phyloP scores from a whole-genome alignment of 73 alveolate genomes.

The Tetrahymena thermophila region DNA sequence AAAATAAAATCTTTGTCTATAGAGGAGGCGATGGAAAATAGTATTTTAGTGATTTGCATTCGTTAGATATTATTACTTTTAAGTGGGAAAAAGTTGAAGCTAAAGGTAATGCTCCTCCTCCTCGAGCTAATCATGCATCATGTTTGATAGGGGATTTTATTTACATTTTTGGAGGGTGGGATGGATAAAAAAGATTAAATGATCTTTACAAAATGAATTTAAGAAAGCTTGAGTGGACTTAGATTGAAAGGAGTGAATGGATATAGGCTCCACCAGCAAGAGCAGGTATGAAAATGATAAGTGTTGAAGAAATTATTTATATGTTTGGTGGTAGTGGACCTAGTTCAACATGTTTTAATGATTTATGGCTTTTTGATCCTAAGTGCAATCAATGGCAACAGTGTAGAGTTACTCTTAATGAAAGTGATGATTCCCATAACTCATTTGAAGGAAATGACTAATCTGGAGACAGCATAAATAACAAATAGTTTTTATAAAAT shows the following conservation, averaged over 20 bases:
- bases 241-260: slow-evolving; percentile 40
- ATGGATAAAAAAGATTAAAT: slow-evolving; percentile 73
- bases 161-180: slow-evolving; percentile 92
- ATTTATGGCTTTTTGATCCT: slow-evolving; percentile 67
- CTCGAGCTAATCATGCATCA: slow-evolving; percentile 85
- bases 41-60: slow-evolving; percentile 79
- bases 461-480: background rate
- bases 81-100: slow-evolving; percentile 58
- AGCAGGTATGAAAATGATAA: slow-evolving; percentile 84
- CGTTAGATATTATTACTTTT: slow-evolving; percentile 42
- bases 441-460: background rate
- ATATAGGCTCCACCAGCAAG: slow-evolving; percentile 67
- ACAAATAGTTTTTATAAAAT: background rate
- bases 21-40: slow-evolving; percentile 93
- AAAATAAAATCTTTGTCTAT: slow-evolving; percentile 64
- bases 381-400: slow-evolving; percentile 39
- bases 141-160: slow-evolving; percentile 45
- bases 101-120: slow-evolving; percentile 68
- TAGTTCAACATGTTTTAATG: slow-evolving; percentile 75
- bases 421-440: background rate
- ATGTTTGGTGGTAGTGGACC: slow-evolving; percentile 91
- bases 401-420: background rate
- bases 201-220: slow-evolving; percentile 62
- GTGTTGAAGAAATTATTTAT: slow-evolving; percentile 56
- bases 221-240: slow-evolving; percentile 45